These are phyloP conservation scores for Phialophora verrucosa DNA, from an alignment of 2,329 filamentous ascomycete genomes.

Conservation along the genomic window DNA sequence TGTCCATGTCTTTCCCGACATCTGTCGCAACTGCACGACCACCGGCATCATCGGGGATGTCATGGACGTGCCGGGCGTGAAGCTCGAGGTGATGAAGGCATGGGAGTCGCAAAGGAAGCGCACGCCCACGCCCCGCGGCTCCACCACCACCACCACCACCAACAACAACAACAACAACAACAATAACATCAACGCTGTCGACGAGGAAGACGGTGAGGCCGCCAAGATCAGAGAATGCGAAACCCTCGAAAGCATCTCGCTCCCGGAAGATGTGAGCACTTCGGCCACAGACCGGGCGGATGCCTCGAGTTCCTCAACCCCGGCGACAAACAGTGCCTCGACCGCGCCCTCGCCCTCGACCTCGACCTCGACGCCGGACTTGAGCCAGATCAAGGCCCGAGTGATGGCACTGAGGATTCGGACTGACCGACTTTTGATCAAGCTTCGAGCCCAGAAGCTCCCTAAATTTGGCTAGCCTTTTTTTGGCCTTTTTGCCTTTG, in stretches of 20 bases:
- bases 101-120: slow-evolving; percentile 20
- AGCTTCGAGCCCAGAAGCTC: slow-evolving; percentile 23
- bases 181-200: not conserved
- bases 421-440: slow-evolving; percentile 23
- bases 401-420: slow-evolving; percentile 20
- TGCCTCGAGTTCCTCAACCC: not conserved
- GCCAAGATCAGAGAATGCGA: slow-evolving; percentile 6
- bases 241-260: slow-evolving; percentile 4
- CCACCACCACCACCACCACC: too few species aligned
- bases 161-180: not conserved
- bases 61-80: slow-evolving; percentile 29
- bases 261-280: slow-evolving; percentile 4
- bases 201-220: not conserved
- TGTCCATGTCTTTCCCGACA: slow-evolving; percentile 30
- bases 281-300: slow-evolving; percentile 3
- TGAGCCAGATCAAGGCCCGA: slow-evolving; percentile 18
- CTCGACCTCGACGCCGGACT: slow-evolving; percentile 7
- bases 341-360: slow-evolving; percentile 12
- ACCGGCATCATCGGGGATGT: slow-evolving; percentile 26
- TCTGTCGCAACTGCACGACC: slow-evolving; percentile 28
- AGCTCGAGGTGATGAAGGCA: slow-evolving; percentile 25
- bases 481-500: not conserved
- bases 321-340: slow-evolving; percentile 7
- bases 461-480: not conserved
- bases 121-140: too few species aligned